Evolutionary conservation across 257 asterid species (phyloP).

Genomic region (Nicotiana obtusifolia): DNA sequence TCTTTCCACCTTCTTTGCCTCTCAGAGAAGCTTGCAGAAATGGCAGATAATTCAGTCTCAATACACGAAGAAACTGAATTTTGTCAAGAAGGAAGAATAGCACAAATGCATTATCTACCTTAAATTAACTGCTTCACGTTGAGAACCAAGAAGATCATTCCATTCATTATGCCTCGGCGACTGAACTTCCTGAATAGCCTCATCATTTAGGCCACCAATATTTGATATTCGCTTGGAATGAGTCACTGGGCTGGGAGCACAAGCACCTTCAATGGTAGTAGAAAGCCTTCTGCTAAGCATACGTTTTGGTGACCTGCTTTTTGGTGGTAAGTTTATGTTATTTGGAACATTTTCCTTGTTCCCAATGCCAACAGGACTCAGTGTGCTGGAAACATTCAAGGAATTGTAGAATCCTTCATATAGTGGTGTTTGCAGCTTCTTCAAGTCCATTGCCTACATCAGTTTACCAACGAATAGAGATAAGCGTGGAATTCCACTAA

Average conservation of each 20-base stretch:
- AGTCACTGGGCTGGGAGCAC: slow-evolving; percentile 59
- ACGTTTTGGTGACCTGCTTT: slow-evolving; percentile 81
- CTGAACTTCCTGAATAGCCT: slow-evolving; percentile 48
- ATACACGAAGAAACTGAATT: neutral
- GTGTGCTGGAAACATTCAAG: slow-evolving; percentile 51
- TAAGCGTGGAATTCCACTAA: neutral
- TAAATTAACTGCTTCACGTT: slow-evolving; percentile 63
- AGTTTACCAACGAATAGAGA: slow-evolving; percentile 14
- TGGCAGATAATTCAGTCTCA: slow-evolving; percentile 16
- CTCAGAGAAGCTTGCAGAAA: slow-evolving; percentile 55
- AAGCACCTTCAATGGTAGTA: slow-evolving; percentile 54
- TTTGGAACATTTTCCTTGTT: slow-evolving; percentile 76
- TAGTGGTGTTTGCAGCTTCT: slow-evolving; percentile 89
- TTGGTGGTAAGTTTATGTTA: slow-evolving; percentile 79
- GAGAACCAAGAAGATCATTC: slow-evolving; percentile 48
- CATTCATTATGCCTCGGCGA: slow-evolving; percentile 26
- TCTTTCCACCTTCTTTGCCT: slow-evolving; percentile 91
- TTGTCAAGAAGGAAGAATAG: neutral
- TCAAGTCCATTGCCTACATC: slow-evolving; percentile 77
- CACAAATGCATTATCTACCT: slow-evolving; percentile 33
- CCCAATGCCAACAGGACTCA: slow-evolving; percentile 47
- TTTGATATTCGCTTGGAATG: slow-evolving; percentile 66
- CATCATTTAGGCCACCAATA: slow-evolving; percentile 37
- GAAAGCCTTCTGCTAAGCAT: slow-evolving; percentile 67
- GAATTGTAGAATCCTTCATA: slow-evolving; percentile 84